Percentiles rank a stretch among this genome's conserved stretches.
These are phyloP conservation scores for Parastagonospora nodorum DNA, from an alignment of 2,329 filamentous ascomycete genomes.

Conservation along the genomic window DNA sequence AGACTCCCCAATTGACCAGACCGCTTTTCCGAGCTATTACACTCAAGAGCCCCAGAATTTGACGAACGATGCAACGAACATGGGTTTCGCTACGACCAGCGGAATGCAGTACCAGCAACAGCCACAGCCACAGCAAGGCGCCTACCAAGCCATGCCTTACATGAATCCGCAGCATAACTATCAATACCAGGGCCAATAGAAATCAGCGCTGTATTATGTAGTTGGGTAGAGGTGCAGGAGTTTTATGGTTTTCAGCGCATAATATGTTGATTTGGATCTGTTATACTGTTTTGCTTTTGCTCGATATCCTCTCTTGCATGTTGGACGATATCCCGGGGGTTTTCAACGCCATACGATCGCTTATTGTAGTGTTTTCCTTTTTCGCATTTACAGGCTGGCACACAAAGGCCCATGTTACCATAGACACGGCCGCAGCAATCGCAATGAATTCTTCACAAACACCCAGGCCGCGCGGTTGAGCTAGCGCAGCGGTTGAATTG, in stretches of 20 bases:
- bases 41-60: slow-evolving; percentile 37
- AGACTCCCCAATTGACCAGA: slow-evolving; percentile 45
- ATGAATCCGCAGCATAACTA: slow-evolving; percentile 39
- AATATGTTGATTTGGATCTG: not conserved
- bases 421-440: slow-evolving; percentile 8
- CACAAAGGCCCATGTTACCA: not conserved
- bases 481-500: not conserved
- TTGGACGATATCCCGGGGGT: slow-evolving; percentile 11
- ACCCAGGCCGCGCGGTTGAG: not conserved
- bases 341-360: slow-evolving; percentile 3
- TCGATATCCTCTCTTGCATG: slow-evolving; percentile 21
- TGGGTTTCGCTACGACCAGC: slow-evolving; percentile 33
- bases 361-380: not conserved
- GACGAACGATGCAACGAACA: slow-evolving; percentile 23
- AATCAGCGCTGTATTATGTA: not conserved
- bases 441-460: not conserved
- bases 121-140: slow-evolving; percentile 24
- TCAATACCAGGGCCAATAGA: slow-evolving; percentile 35
- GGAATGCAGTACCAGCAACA: slow-evolving; percentile 38
- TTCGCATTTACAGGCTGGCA: slow-evolving; percentile 1
- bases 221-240: slow-evolving; percentile 2
- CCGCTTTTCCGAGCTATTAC: slow-evolving; percentile 41
- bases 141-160: slow-evolving; percentile 42
- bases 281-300: slow-evolving; percentile 6
- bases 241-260: slow-evolving; percentile 1